Base-by-base conservation (phyloP, 345 rosid genomes). In the Theobroma cacao region DNA sequence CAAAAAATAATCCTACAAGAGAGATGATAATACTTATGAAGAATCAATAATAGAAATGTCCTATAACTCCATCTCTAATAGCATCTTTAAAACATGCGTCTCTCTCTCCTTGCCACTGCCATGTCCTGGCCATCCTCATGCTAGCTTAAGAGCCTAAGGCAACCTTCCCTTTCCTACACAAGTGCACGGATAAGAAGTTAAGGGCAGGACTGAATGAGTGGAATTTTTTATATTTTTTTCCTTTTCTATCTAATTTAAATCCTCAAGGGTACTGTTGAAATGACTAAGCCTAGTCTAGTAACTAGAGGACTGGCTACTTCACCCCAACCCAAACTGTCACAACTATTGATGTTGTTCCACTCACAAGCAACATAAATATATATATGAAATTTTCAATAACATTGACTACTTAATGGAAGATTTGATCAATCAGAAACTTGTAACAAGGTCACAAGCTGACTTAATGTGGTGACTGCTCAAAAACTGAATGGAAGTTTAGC, bases 401-500 rank as follows among this genome's bases (percentile, higher is more conserved):
- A n/a, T n/a, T 48, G 26, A 55, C 43, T 68, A 67, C 12, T 68
- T n/a, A 13, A 69, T 52, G 18, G 34, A 58, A 68, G 28, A 60
- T 7, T 71, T 82, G 52, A 53, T 43, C 38, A 45, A 60, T 48
- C 2, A 73, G 68, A 67, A 72, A 72, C 63, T 41, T 72, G 24
- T 38, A 59, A 31, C 41, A 61, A 62, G 20, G 22, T 34, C 47
- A 56, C 55, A 34, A 76, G 60, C 38, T 40, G 38, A 66, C 22
- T 53, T 53, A 45, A 69, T 40, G 18, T 66, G 74, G 65, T 52
- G 30, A 62, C 34, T 59, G 11, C 79, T 62, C 72, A 80, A 79
- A 70, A 52, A 78, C 14, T 30, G 69, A 77, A 82, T 74, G 81
- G 70, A 82, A 78, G 72, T 64, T 56, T 73, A 81, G 70, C 71